A percentile compares a stretch with the other conserved stretches of the same genome.
Conservation (phyloP, 768 basidiomycete genomes). For the Termitomyces sp. region DNA sequence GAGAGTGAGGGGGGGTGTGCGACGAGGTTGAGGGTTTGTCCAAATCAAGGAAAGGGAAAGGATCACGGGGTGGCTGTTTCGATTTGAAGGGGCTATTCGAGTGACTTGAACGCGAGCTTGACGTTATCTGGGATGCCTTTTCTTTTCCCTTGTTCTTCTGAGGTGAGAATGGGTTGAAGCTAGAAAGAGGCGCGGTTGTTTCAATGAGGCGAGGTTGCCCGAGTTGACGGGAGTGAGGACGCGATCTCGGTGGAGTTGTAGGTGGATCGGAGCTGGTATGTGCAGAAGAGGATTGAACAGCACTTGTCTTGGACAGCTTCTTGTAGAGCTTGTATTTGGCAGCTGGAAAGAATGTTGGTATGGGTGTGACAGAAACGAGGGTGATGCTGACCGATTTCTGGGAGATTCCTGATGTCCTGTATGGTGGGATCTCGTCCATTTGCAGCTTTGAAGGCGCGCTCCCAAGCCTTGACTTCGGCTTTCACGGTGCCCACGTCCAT, state of each 20-base stretch:
- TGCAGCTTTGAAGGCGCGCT: slow-evolving; percentile 58
- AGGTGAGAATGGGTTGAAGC: slow-evolving; percentile 81
- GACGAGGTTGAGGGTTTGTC: slow-evolving; percentile 20
- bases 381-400: slow-evolving; percentile 55
- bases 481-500: slow-evolving; percentile 54
- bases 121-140: slow-evolving; percentile 21
- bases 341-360: slow-evolving; percentile 41
- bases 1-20: slow-evolving; percentile 23
- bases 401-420: slow-evolving; percentile 66
- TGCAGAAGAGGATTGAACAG: slow-evolving; percentile 16
- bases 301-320: slow-evolving; percentile 54
- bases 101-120: too few relatives aligned
- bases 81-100: slow-evolving; percentile 43
- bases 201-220: slow-evolving; percentile 52
- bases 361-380: slow-evolving; percentile 4
- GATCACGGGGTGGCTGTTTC: slow-evolving; percentile 35
- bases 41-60: slow-evolving; percentile 35
- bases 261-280: slow-evolving; percentile 27
- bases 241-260: slow-evolving; percentile 37
- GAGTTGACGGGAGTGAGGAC: slow-evolving; percentile 28
- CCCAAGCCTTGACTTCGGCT: slow-evolving; percentile 77
- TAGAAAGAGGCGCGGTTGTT: slow-evolving; percentile 48
- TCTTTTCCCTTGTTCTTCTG: slow-evolving; percentile 60
- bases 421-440: slow-evolving; percentile 62
- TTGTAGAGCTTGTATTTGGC: slow-evolving; percentile 84